Evolutionary conservation across 306 rosid species (phyloP), one percentile per base, ranked within the genome.

Genomic region (Quercus suber): DNA sequence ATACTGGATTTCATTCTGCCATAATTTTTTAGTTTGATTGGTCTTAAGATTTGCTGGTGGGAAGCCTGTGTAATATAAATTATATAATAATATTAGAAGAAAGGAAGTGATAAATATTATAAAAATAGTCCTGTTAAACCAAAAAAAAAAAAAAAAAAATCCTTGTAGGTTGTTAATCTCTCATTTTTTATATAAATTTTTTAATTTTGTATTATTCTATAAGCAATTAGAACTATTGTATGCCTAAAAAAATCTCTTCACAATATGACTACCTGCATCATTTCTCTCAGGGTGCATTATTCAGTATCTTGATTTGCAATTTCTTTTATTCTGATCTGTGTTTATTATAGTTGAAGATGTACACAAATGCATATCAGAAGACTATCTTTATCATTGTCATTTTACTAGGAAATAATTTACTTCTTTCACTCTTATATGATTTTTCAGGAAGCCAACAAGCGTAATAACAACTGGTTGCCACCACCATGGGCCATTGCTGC

Each of bases 401-500:
- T 55, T 64, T 20, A 6, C 49, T 52, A 73, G 65, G 55, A 73
- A 70, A 57, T 56, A 2, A 51, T 75, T 69, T 74, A 61, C 69
- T 71, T 53, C 43, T 78, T 25, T 69, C 53, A 30, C 73, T 53
- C n/a, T 78, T 73, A 73, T 83, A 33, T 68, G 37, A 55, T 70
- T 69, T 83, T 84, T 81, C 94, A 96, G 99, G 97, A 96, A 89
- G 98, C 99, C 77, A 87, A 85, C 92, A 96, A 82, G 90, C 95
- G 98, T 41, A 90, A 53, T 78, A 96, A 93, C 97, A 93, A 90
- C 90, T 96, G 98, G 98, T 79, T 96, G 77, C 99, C 99, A 76
- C 99, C 99, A 69, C 98, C 99, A 64, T 96, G 99, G 99, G 98
- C 99, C 60, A 96, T 96, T 72, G 82, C 73, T 83, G 98, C 98